These are phyloP conservation scores for Jacaranda mimosifolia DNA, from an alignment of 257 asterid genomes.

Conservation along the genomic window DNA sequence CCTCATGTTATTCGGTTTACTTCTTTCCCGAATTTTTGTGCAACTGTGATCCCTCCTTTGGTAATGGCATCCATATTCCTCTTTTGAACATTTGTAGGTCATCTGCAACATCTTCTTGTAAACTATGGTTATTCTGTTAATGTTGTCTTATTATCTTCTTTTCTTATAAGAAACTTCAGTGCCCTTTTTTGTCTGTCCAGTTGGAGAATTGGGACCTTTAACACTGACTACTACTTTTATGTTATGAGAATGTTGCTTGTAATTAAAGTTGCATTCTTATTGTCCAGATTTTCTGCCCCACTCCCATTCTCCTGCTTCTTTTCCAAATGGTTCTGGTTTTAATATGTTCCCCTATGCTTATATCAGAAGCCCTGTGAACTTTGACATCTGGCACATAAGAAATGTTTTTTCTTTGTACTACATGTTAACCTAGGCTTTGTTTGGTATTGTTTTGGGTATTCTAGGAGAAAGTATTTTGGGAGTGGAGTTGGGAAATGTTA, in stretches of 20 bases:
- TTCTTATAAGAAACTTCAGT: background rate
- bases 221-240: background rate
- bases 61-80: background rate
- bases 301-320: background rate
- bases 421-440: no score
- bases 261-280: constrained; percentile 14
- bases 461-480: no score
- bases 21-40: background rate
- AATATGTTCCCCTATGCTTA: background rate
- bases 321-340: background rate
- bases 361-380: constrained; percentile 1
- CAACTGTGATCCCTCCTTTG: background rate
- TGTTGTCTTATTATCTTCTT: background rate
- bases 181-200: background rate
- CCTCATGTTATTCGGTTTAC: background rate
- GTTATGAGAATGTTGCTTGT: background rate
- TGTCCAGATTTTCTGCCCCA: background rate
- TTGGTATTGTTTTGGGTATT: no score
- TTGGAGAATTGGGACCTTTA: background rate
- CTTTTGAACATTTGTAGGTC: background rate
- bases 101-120: background rate
- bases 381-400: constrained; percentile 16
- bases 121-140: background rate
- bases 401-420: background rate
- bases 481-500: no score